phyloP scores from a whole-genome alignment of 495 filamentous ascomycete species.

The Xylaria sp. region DNA sequence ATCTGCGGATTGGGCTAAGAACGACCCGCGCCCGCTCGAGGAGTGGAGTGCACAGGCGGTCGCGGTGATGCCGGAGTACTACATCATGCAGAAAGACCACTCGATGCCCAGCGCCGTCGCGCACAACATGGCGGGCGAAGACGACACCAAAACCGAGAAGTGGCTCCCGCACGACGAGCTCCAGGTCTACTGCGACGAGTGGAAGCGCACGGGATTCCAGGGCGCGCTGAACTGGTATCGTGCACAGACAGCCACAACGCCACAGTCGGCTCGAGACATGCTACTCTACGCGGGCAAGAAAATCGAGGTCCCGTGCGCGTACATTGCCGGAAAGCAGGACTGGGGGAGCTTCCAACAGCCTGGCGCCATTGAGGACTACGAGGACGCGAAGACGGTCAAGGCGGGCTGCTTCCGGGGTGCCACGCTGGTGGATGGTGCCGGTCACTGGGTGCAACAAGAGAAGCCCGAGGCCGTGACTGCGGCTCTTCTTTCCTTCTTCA shows the following conservation, averaged over 20 bases:
- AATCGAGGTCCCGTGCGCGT: conserved; percentile 67
- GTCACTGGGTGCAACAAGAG: conserved; percentile 75
- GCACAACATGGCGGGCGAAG: conserved; percentile 59
- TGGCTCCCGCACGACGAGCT: conserved; percentile 67
- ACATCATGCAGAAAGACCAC: conserved; percentile 66
- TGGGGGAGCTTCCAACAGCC: conserved; percentile 75
- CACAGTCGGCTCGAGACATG: conserved; percentile 57
- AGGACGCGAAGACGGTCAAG: conserved; percentile 51
- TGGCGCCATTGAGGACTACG: conserved; percentile 65
- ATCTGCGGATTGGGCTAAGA: conserved; percentile 64
- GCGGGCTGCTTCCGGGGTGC: conserved; percentile 54
- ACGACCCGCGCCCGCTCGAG: conserved; percentile 59
- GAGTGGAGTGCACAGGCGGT: conserved; percentile 64
- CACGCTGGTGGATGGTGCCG: conserved; percentile 62
- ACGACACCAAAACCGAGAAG: conserved; percentile 35
- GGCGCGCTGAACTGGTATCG: conserved; percentile 76
- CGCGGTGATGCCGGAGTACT: conserved; percentile 68
- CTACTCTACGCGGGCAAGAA: conserved; percentile 66
- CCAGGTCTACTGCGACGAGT: conserved; percentile 65
- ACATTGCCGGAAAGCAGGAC: conserved; percentile 65
- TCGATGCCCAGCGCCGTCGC: conserved; percentile 66
- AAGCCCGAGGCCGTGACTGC: conserved; percentile 60
- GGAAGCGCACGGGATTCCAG: conserved; percentile 71
- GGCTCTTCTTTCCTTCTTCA: conserved; percentile 57
- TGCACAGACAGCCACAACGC: conserved; percentile 55